Evolutionary conservation across 75 land plant genomes (phyloP).

Genomic region (Picea sitchensis): DNA sequence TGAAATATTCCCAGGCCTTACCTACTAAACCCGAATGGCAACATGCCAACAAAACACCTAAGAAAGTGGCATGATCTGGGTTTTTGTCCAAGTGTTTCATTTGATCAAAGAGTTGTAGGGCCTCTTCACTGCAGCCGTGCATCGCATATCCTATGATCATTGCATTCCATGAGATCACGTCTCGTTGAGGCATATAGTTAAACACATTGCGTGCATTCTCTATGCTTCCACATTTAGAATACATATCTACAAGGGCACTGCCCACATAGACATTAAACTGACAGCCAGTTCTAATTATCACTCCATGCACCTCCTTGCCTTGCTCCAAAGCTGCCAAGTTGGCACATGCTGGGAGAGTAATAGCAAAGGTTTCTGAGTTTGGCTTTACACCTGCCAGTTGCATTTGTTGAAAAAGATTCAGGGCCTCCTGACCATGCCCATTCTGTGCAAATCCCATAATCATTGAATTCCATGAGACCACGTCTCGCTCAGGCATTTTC

Average conservation of each 20-base stretch:
- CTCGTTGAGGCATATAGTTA: conserved; percentile 27
- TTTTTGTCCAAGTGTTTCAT: conserved; percentile 35
- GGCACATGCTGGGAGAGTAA: conserved; percentile 62
- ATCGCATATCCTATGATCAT: conserved; percentile 65
- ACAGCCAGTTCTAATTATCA: conserved; percentile 35
- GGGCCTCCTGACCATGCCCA: conserved; percentile 40
- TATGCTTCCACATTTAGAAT: conserved; percentile 68
- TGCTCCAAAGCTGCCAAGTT: conserved; percentile 43
- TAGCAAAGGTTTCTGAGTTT: conserved; percentile 56
- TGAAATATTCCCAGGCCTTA: conserved; percentile 19
- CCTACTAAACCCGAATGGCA: conserved; percentile 25
- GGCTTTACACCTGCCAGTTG: conserved; percentile 25
- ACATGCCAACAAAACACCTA: conserved; percentile 35
- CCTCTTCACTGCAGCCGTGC: conserved; percentile 35
- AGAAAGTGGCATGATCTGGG: conserved; percentile 33
- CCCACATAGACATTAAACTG: conserved; percentile 33
- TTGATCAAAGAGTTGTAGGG: conserved; percentile 42
- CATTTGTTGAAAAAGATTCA: conserved; percentile 40
- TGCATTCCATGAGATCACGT: conserved; percentile 63
- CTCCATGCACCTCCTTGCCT: conserved; percentile 49
- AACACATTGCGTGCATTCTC: conserved; percentile 51
- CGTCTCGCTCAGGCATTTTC: conserved; percentile 22
- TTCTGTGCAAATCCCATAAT: conserved; percentile 55
- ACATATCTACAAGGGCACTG: conserved; percentile 64
- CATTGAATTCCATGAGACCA: conserved; percentile 60